These are phyloP conservation scores for Peniophora sp. DNA, from an alignment of 1,284 basidiomycete species.

Conservation along the genomic window DNA sequence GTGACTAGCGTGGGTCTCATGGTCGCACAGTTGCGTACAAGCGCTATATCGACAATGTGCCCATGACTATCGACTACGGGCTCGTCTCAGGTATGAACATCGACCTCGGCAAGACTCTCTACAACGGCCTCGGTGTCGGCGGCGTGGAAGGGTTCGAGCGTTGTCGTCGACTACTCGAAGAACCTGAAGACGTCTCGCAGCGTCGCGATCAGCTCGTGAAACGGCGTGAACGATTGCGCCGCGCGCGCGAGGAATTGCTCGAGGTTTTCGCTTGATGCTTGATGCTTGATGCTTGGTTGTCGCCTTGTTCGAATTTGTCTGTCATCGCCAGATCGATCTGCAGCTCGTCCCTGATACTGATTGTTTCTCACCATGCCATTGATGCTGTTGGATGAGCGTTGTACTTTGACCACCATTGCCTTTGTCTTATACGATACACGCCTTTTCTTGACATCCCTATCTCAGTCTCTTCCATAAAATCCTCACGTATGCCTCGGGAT, in stretches of 20 bases:
- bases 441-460: too few relatives aligned
- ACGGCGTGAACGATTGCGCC: conserved; percentile 43
- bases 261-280: conserved; percentile 11
- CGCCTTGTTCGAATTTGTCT: too few relatives aligned
- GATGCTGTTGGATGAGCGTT: too few relatives aligned
- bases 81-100: conserved; percentile 36
- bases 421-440: too few relatives aligned
- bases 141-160: conserved; percentile 36
- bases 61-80: conserved; percentile 54
- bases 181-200: conserved; percentile 37
- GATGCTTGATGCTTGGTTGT: background rate
- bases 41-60: conserved; percentile 56
- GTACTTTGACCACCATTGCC: too few relatives aligned
- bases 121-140: conserved; percentile 35
- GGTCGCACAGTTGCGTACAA: conserved; percentile 52
- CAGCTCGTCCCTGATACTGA: background rate
- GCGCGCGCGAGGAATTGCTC: conserved; percentile 40
- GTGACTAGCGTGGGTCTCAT: background rate
- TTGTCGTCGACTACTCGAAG: conserved; percentile 49
- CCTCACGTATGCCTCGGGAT: too few relatives aligned
- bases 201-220: conserved; percentile 42
- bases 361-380: too few relatives aligned
- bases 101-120: conserved; percentile 38
- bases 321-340: too few relatives aligned
- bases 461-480: too few relatives aligned